Base-by-base conservation (phyloP, 2,329 filamentous ascomycete species). In the Colletotrichum scovillei region DNA sequence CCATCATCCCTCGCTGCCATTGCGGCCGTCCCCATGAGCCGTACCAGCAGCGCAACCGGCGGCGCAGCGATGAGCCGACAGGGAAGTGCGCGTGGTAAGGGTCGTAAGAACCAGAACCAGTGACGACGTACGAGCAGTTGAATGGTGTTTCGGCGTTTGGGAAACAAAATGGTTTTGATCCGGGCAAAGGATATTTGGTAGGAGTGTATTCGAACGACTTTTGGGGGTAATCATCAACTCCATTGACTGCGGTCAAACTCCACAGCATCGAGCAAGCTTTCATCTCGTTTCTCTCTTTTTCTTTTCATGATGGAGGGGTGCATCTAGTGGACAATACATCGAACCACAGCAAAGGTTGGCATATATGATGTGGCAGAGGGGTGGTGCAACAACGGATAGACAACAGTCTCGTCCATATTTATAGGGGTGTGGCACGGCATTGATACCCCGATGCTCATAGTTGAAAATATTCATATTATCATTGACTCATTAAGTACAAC, bases 41-140 rank as follows among this genome's bases (percentile, higher is more conserved):
- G 88, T 49, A 87, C 88, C 78, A 89, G 86, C 80, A 89, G 88
- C 22, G 73, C 73, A 67, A 82, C 87, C 4, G 88, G 88, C 28
- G 89, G 88, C 55, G 86, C 86, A 38, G 83, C 87, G 14, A 90
- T 90, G 88, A 90, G 88, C 75, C 84, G 89, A 26, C 86, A 88
- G 77, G 87, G 86, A 57, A 89, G 87, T 74, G 85, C 85, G 26
- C 84, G 88, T 64, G 88, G 88, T 62, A 86, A 85, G 78, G 79
- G 82, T 63, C 81, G 84, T 64, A 83, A 83, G 77, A 80, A 78
- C 63, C 82, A 83, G 77, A 80, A 78, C 64, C 82, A 73, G 56
- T 66, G 55, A 73, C 73, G 65, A 67, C 35, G 55, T 42, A 67
- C 38, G 63, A 64, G 59, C n/a, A 66, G 59, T 46, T 46, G 42